A percentile compares a stretch with the other conserved stretches of the same genome.
phyloP scores from a whole-genome alignment of 441 rosid genomes.

The Isatis lusitanica region DNA sequence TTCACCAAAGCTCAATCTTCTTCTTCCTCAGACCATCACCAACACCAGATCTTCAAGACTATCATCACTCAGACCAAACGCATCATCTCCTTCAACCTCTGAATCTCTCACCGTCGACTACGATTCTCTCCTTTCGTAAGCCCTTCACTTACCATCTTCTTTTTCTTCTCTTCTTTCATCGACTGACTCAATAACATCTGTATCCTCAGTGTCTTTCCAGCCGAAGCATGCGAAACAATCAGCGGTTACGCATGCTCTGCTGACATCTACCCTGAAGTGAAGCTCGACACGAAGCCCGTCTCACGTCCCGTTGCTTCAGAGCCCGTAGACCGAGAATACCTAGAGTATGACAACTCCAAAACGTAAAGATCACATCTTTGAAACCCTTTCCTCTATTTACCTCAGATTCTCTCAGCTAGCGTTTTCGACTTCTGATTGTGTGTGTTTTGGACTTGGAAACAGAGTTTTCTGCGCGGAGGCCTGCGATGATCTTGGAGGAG shows the following conservation, averaged over 20 bases:
- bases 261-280: slow-evolving; percentile 67
- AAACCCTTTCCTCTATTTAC: background rate
- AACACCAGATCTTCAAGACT: slow-evolving; percentile 36
- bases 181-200: slow-evolving; percentile 4
- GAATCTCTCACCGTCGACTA: slow-evolving; percentile 53
- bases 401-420: background rate
- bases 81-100: slow-evolving; percentile 36
- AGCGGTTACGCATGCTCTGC: slow-evolving; percentile 79
- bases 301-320: slow-evolving; percentile 41
- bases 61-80: slow-evolving; percentile 36
- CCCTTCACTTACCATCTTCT: background rate
- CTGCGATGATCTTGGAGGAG: slow-evolving; percentile 88
- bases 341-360: slow-evolving; percentile 55
- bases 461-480: slow-evolving; percentile 80
- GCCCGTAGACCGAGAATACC: slow-evolving; percentile 57
- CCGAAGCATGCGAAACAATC: slow-evolving; percentile 76
- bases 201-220: slow-evolving; percentile 70
- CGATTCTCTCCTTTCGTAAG: slow-evolving; percentile 62
- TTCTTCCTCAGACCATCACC: slow-evolving; percentile 36
- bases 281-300: slow-evolving; percentile 43
- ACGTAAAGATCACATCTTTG: slow-evolving; percentile 44
- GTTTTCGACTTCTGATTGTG: slow-evolving; percentile 9
- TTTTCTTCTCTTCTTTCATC: background rate
- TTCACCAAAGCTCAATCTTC: slow-evolving; percentile 31
- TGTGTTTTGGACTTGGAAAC: slow-evolving; percentile 26